Percentiles rank a stretch among this genome's conserved stretches.
These are phyloP conservation scores for Pterocarpus santalinus DNA, from an alignment of 306 rosid genomes.

Conservation along the genomic window DNA sequence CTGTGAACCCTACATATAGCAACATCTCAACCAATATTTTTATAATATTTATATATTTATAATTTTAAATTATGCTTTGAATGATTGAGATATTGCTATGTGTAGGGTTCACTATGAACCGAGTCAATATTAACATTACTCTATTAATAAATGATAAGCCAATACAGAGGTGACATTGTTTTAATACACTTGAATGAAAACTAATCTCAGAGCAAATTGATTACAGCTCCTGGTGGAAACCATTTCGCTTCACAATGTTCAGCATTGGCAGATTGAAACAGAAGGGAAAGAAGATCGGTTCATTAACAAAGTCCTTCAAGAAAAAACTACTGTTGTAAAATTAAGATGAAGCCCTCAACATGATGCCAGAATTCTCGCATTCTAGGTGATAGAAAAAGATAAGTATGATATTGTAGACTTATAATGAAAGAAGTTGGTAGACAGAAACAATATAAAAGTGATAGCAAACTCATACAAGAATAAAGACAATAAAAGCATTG, in stretches of 20 bases:
- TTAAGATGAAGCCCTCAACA: not conserved
- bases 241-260: not conserved
- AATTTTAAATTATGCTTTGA: too few relatives aligned
- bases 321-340: not conserved
- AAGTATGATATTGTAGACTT: not conserved
- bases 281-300: constrained; percentile 19
- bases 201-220: too few relatives aligned
- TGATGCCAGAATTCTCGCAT: not conserved
- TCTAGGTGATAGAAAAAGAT: not conserved
- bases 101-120: too few relatives aligned
- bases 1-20: too few relatives aligned
- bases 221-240: constrained; percentile 1
- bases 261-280: not conserved
- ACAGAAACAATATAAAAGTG: not conserved
- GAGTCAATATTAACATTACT: too few relatives aligned
- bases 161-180: not conserved
- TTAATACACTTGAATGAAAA: not conserved
- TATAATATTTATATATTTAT: too few relatives aligned
- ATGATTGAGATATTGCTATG: too few relatives aligned
- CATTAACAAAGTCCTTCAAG: not conserved
- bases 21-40: too few relatives aligned
- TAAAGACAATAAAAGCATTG: not conserved
- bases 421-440: not conserved
- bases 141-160: too few relatives aligned
- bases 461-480: not conserved